phyloP scores from a whole-genome alignment of 352 stramenopile genomes.

The Phytophthora tubulina region DNA sequence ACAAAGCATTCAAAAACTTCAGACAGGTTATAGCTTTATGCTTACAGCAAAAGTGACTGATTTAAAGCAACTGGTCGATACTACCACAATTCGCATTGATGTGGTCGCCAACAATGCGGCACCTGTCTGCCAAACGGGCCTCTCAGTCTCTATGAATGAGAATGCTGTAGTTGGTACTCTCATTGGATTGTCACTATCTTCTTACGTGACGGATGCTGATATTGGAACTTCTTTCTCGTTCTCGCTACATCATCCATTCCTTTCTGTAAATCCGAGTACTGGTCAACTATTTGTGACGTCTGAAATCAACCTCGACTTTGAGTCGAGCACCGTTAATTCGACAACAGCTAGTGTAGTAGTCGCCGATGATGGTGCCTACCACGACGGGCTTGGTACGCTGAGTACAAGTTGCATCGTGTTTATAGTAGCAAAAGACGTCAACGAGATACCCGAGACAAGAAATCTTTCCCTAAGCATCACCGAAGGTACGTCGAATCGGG shows the following conservation, averaged over 20 bases:
- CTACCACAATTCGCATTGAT: constrained; percentile 11
- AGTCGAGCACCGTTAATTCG: constrained; percentile 11
- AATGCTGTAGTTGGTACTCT: constrained; percentile 28
- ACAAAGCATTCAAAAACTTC: constrained; percentile 21
- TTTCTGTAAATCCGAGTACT: constrained; percentile 26
- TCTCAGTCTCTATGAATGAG: constrained; percentile 30
- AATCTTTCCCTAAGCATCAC: constrained; percentile 26
- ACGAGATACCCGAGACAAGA: constrained; percentile 29
- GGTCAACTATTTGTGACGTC: constrained; percentile 42
- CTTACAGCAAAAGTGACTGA: constrained; percentile 28
- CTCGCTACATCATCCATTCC: constrained; percentile 39
- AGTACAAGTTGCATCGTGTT: constrained; percentile 38
- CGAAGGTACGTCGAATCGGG: constrained; percentile 29
- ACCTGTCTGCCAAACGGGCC: constrained; percentile 14
- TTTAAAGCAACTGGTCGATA: constrained; percentile 3
- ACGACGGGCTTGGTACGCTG: constrained; percentile 36
- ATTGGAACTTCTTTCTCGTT: constrained; percentile 37
- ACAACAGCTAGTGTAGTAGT: constrained; percentile 35
- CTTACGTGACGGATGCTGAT: constrained; percentile 35
- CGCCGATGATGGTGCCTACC: constrained; percentile 42
- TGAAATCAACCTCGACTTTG: constrained; percentile 41
- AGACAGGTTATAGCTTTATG: constrained; percentile 18
- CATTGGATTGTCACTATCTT: constrained; percentile 22
- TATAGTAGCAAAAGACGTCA: constrained; percentile 36
- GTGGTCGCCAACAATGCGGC: constrained; percentile 31